These are phyloP conservation scores for Canavalia gladiata DNA, from an alignment of 306 rosid species.

Conservation along the genomic window DNA sequence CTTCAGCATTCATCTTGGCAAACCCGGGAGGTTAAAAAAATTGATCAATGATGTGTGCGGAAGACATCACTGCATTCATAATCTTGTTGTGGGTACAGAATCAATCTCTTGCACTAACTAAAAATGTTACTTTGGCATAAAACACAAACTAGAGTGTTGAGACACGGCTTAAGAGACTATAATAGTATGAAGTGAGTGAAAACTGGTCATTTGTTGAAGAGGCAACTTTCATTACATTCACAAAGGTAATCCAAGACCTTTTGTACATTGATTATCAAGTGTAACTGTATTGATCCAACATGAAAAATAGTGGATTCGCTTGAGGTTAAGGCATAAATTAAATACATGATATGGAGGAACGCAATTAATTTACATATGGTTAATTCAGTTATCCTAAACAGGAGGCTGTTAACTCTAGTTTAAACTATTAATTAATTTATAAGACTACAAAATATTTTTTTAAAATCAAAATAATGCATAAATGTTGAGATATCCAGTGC, in stretches of 20 bases:
- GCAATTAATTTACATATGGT: slow-evolving; percentile 46
- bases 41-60: too few species aligned
- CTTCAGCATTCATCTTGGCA: too few species aligned
- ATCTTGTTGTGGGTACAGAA: neutral
- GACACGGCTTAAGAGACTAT: neutral
- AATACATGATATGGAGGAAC: slow-evolving; percentile 34
- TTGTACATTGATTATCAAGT: slow-evolving; percentile 4
- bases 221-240: neutral
- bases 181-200: neutral
- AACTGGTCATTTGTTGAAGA: neutral
- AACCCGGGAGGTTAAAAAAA: too few species aligned
- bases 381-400: slow-evolving; percentile 48
- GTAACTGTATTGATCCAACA: slow-evolving; percentile 6
- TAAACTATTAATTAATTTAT: slow-evolving; percentile 13
- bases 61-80: too few species aligned
- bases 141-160: neutral
- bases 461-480: slow-evolving; percentile 42
- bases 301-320: slow-evolving; percentile 29
- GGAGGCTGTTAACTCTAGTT: slow-evolving; percentile 42
- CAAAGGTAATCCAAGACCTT: neutral
- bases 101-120: neutral
- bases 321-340: slow-evolving; percentile 34
- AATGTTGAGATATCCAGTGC: slow-evolving; percentile 59
- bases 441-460: slow-evolving; percentile 35
- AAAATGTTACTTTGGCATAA: slow-evolving; percentile 9